Evolutionary conservation across 805 yeast genomes (phyloP), one percentile per base, ranked within the genome.

Genomic region (Wickerhamiella occidentalis): DNA sequence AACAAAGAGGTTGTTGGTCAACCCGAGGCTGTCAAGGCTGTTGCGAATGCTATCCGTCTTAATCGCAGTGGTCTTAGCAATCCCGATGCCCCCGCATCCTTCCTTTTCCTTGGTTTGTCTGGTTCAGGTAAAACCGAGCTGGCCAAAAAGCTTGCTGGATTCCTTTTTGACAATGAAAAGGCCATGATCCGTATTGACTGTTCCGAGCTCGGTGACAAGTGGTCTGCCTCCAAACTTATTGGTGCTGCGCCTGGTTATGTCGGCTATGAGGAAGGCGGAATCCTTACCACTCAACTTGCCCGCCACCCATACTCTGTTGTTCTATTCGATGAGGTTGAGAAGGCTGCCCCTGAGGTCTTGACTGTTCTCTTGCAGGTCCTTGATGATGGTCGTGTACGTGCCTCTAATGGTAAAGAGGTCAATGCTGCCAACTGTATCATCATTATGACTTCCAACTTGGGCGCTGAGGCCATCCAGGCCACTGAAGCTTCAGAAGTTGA

Each of bases 91-190:
- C 98, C 98, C 5, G 86, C 97, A 0, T 85, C 95, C 12, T 92
- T 92, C 76, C 63, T 92, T 62, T 92, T 92, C 75, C 71, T 94
- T 54, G 98, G 98, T 52, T 76, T 90, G 52, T 85, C 95, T 2
- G 98, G 98, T 59, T 86, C 96, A 6, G 98, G 98, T 77, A 92
- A 92, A 74, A 92, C 98, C 7, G 97, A 92, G 67, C 74, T 92
- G 58, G 97, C 98, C 21, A 92, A 92, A 77, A 92, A 88, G 61
- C 76, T 92, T 22, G 97, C 98, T 9, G 95, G 94, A 0, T 92
- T 92, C 72, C 74, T 92, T 61, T 92, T 92, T 69, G 85, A 94
- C 47, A 97, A 92, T 64, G 96, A 90, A 64, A 83, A 80, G 68
- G 95, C 96, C 45, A 90, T 92, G 85, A 84, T 92, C 63, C 81